Evolutionary conservation across 768 basidiomycete species (phyloP), one percentile per base, ranked within the genome.

Genomic region (Cystoderma amianthinum): DNA sequence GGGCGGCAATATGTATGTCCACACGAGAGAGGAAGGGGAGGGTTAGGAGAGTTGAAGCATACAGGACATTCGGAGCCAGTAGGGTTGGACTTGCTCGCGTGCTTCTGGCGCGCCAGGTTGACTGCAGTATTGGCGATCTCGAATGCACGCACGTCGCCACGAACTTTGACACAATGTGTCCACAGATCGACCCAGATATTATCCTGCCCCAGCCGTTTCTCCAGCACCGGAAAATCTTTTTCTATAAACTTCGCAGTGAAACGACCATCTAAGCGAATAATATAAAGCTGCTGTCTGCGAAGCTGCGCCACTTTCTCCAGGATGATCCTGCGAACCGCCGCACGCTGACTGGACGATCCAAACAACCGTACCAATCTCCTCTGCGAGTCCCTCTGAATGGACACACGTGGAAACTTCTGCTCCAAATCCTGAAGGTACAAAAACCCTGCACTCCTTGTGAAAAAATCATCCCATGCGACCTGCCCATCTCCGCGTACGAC

Each of bases 1-100:
- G 64, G 45, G 25, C 71, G 71, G 53, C 87, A 90, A 74, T 78
- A 87, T 1, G 51, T 50, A 55, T 91, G 86, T 1, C 81, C 76
- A 47, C 87, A 91, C 7, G 53, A 56, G 1, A 88, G 65, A 9
- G 63, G 64, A 2, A 79, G 55, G 0, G 81, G 80, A 1, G 67
- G 56, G 0, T 71, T 7, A 1, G 71, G 70, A 32, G 75, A 68
- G 41, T 69, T 69, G 43, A 88, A 74, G 55, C 87, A 91, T 2
- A 87, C 78, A 0, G 87, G 86, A 50, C 87, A 91, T 6, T 55
- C 51, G 10, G 24, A 43, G 17, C 40, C 54, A 22, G 44, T 6
- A 17, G 37, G 38, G 39, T 17, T 15, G 44, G 17, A 16, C 16
- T 28, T 10, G 20, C 46, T 37, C 25, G 47, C 46, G 15, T 54